Evolutionary conservation across 495 filamentous ascomycete species (phyloP).

Genomic region (Penicillium antarcticum): DNA sequence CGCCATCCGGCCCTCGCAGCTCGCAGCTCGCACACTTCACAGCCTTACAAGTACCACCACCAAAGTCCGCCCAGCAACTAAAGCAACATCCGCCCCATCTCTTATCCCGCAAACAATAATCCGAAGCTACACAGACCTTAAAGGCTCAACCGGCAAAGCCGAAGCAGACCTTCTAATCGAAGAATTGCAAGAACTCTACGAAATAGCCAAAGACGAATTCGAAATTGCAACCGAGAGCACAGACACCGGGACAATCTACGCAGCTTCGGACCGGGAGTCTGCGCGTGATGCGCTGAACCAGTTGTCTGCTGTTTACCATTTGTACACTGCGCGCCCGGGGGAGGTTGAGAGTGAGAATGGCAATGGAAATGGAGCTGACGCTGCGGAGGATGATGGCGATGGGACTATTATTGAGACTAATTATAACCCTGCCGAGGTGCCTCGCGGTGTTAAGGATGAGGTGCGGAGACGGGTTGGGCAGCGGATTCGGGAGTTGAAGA

Average conservation of each 20-base stretch:
- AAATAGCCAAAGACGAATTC: conserved; percentile 45
- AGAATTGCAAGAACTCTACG: conserved; percentile 42
- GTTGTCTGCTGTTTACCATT: conserved; percentile 31
- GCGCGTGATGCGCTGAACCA: conserved; percentile 42
- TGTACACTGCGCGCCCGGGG: conserved; percentile 28
- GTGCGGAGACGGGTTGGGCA: conserved; percentile 40
- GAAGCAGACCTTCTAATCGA: conserved; percentile 38
- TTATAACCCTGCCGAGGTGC: conserved; percentile 31
- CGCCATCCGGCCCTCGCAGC: background rate
- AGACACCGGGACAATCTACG: conserved; percentile 41
- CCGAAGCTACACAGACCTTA: background rate
- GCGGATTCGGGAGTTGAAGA: conserved; percentile 41
- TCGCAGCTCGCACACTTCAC: background rate
- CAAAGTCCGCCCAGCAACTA: background rate
- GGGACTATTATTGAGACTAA: conserved; percentile 25
- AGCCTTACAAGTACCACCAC: background rate
- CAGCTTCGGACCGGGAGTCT: conserved; percentile 44
- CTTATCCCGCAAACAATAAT: background rate
- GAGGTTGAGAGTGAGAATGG: conserved; percentile 8
- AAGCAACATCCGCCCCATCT: background rate
- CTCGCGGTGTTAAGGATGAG: conserved; percentile 28
- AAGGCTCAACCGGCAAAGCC: conserved; percentile 4
- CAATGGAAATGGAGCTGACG: background rate
- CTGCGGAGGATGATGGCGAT: conserved; percentile 1
- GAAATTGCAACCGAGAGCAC: conserved; percentile 48